Evolutionary conservation across 345 rosid species (phyloP).

Genomic region (Atalantia buxifolia): DNA sequence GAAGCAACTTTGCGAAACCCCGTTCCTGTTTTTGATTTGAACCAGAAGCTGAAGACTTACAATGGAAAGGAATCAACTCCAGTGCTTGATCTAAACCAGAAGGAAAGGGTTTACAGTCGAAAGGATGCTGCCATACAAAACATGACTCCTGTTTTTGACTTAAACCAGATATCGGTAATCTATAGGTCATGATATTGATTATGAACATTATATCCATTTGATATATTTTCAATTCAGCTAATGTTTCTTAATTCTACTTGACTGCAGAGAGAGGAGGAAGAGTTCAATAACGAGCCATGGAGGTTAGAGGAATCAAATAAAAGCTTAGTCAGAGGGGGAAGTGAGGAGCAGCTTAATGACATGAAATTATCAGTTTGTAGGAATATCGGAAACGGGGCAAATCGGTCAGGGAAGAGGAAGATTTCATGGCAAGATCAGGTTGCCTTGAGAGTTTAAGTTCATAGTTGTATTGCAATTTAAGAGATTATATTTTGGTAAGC

Average conservation of each 20-base stretch:
- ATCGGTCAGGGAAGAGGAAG: constrained; percentile 73
- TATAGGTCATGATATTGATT: constrained; percentile 1
- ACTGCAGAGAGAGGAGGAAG: constrained; percentile 80
- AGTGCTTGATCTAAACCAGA: constrained; percentile 40
- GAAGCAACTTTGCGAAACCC: constrained; percentile 16
- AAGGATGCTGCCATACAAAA: constrained; percentile 38
- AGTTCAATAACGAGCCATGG: constrained; percentile 31
- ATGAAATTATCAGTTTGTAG: constrained; percentile 57
- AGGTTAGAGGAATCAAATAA: constrained; percentile 41
- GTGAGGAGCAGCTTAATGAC: constrained; percentile 46
- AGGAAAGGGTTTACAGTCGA: constrained; percentile 30
- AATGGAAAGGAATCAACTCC: constrained; percentile 28
- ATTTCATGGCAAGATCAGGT: constrained; percentile 95
- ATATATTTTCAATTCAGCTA: constrained; percentile 12
- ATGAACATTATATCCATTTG: background rate
- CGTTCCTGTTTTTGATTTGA: constrained; percentile 25
- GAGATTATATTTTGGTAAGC: constrained; percentile 9
- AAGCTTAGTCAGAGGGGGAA: constrained; percentile 32
- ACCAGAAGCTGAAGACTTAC: constrained; percentile 25
- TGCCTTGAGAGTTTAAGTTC: constrained; percentile 65
- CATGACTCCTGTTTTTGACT: constrained; percentile 58
- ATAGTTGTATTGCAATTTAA: constrained; percentile 17
- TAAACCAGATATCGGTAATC: constrained; percentile 82
- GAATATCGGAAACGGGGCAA: constrained; percentile 49
- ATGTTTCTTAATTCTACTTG: background rate